Conservation (phyloP, 257 asterid genomes). For the Voacanga thouarsii region DNA sequence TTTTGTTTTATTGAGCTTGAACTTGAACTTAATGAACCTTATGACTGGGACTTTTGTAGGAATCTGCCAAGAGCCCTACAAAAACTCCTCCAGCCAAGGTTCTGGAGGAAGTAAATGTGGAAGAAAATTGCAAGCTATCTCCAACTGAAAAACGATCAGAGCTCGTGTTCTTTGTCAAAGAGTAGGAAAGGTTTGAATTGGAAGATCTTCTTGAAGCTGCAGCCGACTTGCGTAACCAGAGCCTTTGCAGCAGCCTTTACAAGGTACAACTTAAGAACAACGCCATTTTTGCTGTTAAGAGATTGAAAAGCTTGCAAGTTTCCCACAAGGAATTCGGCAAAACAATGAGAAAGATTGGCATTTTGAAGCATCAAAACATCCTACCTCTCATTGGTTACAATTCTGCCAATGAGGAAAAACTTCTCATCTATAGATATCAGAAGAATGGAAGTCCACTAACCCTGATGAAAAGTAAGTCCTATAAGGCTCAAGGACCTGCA, state of each 20-base stretch:
- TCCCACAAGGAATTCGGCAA: slow-evolving; percentile 33
- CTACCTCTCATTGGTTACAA: slow-evolving; percentile 42
- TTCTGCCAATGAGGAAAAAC: slow-evolving; percentile 36
- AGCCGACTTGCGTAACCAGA: slow-evolving; percentile 32
- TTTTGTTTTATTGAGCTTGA: slow-evolving; percentile 6
- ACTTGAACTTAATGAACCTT: slow-evolving; percentile 17
- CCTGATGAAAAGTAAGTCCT: slow-evolving; percentile 30
- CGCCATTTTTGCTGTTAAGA: slow-evolving; percentile 38
- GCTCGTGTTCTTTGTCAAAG: slow-evolving; percentile 42
- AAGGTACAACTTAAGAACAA: slow-evolving; percentile 27
- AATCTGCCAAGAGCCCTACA: slow-evolving; percentile 60
- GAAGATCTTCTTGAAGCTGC: slow-evolving; percentile 44
- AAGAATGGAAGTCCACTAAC: slow-evolving; percentile 39
- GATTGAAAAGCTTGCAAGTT: slow-evolving; percentile 33
- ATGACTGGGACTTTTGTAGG: slow-evolving; percentile 42
- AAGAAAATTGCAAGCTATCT: too few relatives aligned
- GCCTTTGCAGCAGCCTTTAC: slow-evolving; percentile 41
- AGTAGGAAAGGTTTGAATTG: slow-evolving; percentile 35
- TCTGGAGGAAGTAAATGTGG: slow-evolving; percentile 12
- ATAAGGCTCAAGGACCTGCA: too few relatives aligned
- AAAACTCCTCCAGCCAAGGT: slow-evolving; percentile 25
- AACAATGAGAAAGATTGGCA: slow-evolving; percentile 39
- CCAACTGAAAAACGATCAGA: slow-evolving; percentile 31
- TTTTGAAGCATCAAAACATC: slow-evolving; percentile 42
- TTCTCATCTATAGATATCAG: slow-evolving; percentile 40